Evolutionary conservation across 768 basidiomycete genomes (phyloP).

Genomic region (Boletus reticulatus): DNA sequence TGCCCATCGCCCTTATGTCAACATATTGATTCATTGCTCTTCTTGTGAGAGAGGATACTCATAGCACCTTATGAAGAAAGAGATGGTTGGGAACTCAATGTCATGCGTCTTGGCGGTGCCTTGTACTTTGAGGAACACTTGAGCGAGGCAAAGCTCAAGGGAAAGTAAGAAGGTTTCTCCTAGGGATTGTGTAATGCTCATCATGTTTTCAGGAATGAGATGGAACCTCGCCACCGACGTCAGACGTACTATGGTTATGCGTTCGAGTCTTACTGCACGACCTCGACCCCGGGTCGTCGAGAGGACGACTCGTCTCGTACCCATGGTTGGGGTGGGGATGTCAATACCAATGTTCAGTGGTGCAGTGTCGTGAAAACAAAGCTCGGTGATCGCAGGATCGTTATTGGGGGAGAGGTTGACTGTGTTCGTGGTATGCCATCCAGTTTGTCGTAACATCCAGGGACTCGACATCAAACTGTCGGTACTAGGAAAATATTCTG

Average conservation of each 20-base stretch:
- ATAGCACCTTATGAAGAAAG: slow-evolving; percentile 80
- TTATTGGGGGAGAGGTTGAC: slow-evolving; percentile 91
- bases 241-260: slow-evolving; percentile 84
- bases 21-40: slow-evolving; percentile 19
- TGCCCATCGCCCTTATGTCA: slow-evolving; percentile 2
- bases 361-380: slow-evolving; percentile 88
- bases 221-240: slow-evolving; percentile 59
- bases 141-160: slow-evolving; percentile 53
- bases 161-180: slow-evolving; percentile 51
- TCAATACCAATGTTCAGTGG: slow-evolving; percentile 89
- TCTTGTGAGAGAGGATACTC: slow-evolving; percentile 62
- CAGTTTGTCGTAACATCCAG: neutral
- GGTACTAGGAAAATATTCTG: slow-evolving; percentile 55
- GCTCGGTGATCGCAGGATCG: slow-evolving; percentile 63
- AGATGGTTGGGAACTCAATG: slow-evolving; percentile 80
- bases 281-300: slow-evolving; percentile 27
- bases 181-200: neutral
- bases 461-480: neutral
- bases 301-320: slow-evolving; percentile 25
- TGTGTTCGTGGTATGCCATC: slow-evolving; percentile 66
- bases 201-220: slow-evolving; percentile 49
- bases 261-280: slow-evolving; percentile 87
- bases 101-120: slow-evolving; percentile 70
- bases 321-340: slow-evolving; percentile 72
- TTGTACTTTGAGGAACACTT: slow-evolving; percentile 75